Conservation (phyloP, 176 grass and related monocot species). For the Cenchrus purpureus region DNA sequence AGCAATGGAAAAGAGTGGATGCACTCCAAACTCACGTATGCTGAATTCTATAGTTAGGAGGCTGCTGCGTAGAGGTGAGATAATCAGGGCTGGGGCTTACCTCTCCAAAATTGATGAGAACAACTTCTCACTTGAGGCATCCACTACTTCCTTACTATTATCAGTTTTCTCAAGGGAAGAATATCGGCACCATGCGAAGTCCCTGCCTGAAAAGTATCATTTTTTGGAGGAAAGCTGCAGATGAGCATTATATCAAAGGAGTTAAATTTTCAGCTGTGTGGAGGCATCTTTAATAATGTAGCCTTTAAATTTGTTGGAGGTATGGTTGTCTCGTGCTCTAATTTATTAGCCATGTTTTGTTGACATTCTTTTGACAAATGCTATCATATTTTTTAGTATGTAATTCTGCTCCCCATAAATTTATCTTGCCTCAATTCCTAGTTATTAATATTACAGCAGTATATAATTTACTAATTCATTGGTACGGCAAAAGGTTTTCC, state of each 20-base stretch:
- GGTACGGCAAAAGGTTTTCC: no score
- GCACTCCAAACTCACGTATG: neutral
- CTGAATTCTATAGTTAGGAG: neutral
- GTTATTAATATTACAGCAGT: no score
- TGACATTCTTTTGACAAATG: no score
- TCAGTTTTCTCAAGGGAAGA: neutral
- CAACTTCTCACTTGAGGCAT: neutral
- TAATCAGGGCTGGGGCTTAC: neutral
- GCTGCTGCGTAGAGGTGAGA: neutral
- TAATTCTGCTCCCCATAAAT: no score
- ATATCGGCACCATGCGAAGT: neutral
- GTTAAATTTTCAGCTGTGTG: neutral
- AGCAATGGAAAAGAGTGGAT: neutral
- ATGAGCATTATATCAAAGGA: neutral
- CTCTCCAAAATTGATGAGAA: slow-evolving; percentile 10
- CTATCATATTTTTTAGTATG: no score
- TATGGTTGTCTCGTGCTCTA: neutral
- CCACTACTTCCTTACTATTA: neutral
- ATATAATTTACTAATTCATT: no score
- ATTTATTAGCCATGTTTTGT: neutral
- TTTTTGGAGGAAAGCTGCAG: neutral
- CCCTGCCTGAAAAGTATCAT: neutral
- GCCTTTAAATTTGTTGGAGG: neutral
- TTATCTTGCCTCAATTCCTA: no score
- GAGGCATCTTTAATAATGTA: neutral